Base-by-base conservation (phyloP, 2,329 filamentous ascomycete genomes). In the Colletotrichum spinosum region DNA sequence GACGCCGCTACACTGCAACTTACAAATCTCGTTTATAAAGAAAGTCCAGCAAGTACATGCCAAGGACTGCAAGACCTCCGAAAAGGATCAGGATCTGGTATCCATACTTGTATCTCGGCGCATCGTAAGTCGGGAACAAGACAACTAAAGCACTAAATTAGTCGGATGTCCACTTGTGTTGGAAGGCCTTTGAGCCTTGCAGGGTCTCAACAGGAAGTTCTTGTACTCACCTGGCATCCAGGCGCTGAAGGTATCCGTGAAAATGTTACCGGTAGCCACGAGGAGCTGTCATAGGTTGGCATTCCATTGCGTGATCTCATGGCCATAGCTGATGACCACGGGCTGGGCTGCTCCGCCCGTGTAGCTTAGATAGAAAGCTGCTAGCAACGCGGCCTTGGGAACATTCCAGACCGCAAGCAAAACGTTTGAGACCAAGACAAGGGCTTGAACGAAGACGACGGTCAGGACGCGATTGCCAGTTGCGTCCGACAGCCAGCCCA, bases 81-180 rank as follows among this genome's bases (percentile, higher is more conserved):
- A 73, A 76, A 8, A 76, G 54, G 9, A 76, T 73, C 35, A 75
- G 51, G n/a, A 75, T 64, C 62, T 77, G 74, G 55, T 77, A 77
- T 4, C 72, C 75, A 44, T 75, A 76, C 45, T 73, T 71, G 59
- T 77, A 77, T 13, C 74, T 69, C 6, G 75, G 74, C 2, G 75
- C 75, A 58, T 77, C 72, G 46, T 77, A 75, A 0, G 74, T 75
- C 4, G 74, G 73, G 55, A 76, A 76, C 2, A 77, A 61, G 3
- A 73, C 71, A 39, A 73, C 70, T 74, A 39, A 17, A 17, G 44
- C 13, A 11, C 6, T 8, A 8, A 2, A 5, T 41, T 33, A n/a
- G 17, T 5, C 7, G 6, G 8, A 13, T 11, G 6, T 6, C 6
- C 12, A 9, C n/a, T 6, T 7, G 11, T 4, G 3, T 37, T 2